These are phyloP conservation scores for Macrolepiota albuminosa DNA, from an alignment of 768 basidiomycete genomes.

Conservation along the genomic window DNA sequence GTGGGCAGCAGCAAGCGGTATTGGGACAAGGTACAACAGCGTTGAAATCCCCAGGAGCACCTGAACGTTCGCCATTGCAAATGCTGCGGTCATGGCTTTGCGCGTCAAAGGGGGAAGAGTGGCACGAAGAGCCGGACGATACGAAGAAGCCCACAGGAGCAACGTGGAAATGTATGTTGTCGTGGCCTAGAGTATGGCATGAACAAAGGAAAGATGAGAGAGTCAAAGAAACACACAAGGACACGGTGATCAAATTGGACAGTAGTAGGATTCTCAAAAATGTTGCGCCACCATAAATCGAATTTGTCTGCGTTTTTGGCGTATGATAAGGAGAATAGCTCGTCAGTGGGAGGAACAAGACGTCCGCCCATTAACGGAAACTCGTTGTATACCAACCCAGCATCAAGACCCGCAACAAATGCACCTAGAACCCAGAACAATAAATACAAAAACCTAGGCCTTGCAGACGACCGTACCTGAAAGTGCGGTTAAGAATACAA, in stretches of 20 bases:
- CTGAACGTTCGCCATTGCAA: conserved; percentile 82
- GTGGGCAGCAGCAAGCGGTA: conserved; percentile 88
- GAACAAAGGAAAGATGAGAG: not conserved
- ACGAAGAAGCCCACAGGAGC: conserved; percentile 56
- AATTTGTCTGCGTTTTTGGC: conserved; percentile 62
- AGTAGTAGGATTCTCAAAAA: conserved; percentile 96
- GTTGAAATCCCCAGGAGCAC: conserved; percentile 66
- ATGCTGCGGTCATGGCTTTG: conserved; percentile 51
- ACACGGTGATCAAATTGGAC: conserved; percentile 97
- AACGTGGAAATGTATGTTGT: conserved; percentile 75
- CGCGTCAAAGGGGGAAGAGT: conserved; percentile 61
- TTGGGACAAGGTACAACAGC: conserved; percentile 87
- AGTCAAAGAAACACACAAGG: conserved; percentile 51
- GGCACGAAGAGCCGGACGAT: conserved; percentile 51
- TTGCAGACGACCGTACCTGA: conserved; percentile 55
- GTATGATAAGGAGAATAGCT: conserved; percentile 77
- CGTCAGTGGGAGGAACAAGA: conserved; percentile 73
- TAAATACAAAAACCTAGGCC: not conserved
- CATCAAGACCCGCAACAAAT: conserved; percentile 96
- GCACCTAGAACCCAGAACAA: conserved; percentile 56
- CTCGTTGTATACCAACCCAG: conserved; percentile 96
- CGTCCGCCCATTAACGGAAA: conserved; percentile 95
- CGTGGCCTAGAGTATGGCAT: conserved; percentile 52
- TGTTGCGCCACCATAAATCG: conserved; percentile 93
- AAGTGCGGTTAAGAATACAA: conserved; percentile 88